These are phyloP conservation scores for Dentipellis sp. DNA, from an alignment of 768 basidiomycete species.

Conservation along the genomic window DNA sequence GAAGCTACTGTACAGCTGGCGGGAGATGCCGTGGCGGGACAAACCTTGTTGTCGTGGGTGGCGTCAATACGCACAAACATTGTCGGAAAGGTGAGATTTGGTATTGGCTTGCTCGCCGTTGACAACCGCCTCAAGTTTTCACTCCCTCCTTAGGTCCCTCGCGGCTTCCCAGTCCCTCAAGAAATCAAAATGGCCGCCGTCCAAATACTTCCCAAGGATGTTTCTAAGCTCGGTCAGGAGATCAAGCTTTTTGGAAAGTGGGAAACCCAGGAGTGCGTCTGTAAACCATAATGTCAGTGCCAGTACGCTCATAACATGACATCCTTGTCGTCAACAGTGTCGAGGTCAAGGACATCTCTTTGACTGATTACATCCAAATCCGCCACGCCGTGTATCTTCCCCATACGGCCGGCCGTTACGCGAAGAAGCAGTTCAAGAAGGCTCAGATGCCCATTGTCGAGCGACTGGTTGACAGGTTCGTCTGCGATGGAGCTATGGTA, in stretches of 20 bases:
- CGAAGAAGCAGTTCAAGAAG: slow-evolving; percentile 99
- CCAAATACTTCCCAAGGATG: slow-evolving; percentile 73
- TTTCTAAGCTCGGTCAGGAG: slow-evolving; percentile 73
- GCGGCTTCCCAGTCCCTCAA: background rate
- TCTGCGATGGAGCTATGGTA: background rate
- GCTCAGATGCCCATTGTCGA: slow-evolving; percentile 99
- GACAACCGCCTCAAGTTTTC: background rate
- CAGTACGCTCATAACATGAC: slow-evolving; percentile 10
- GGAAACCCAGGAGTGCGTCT: slow-evolving; percentile 90
- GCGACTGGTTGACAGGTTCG: slow-evolving; percentile 93
- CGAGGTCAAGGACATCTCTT: slow-evolving; percentile 98
- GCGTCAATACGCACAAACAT: background rate
- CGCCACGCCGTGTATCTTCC: slow-evolving; percentile 96
- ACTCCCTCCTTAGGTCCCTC: background rate
- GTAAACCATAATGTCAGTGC: too few relatives aligned
- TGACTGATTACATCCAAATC: slow-evolving; percentile 99
- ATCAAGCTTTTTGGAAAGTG: slow-evolving; percentile 99
- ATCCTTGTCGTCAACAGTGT: slow-evolving; percentile 41
- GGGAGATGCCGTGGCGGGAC: background rate
- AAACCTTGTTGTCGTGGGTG: slow-evolving; percentile 1
- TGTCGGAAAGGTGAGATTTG: background rate
- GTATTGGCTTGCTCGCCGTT: slow-evolving; percentile 3
- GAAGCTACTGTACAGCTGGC: slow-evolving; percentile 2
- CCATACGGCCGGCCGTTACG: slow-evolving; percentile 98
- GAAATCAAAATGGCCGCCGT: slow-evolving; percentile 48